Conservation (phyloP, 306 rosid species). For the Lablab purpureus region DNA sequence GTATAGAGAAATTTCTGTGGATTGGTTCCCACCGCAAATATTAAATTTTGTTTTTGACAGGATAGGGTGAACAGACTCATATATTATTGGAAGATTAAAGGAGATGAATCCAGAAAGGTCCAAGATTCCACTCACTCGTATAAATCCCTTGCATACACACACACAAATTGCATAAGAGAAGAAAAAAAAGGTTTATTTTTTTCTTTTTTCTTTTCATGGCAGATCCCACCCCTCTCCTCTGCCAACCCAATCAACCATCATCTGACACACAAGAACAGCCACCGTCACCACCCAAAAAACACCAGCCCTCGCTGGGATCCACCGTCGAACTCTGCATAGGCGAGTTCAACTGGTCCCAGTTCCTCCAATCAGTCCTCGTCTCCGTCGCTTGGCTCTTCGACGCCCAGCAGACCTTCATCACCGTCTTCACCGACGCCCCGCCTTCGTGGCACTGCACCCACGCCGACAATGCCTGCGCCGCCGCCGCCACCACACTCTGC, state of each 20-base stretch:
- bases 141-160: background rate
- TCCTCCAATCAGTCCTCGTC: constrained; percentile 55
- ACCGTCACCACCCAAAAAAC: background rate
- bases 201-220: constrained; percentile 20
- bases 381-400: constrained; percentile 64
- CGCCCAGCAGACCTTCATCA: constrained; percentile 64
- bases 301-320: constrained; percentile 56
- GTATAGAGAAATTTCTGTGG: no score
- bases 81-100: no score
- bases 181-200: no score
- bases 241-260: background rate
- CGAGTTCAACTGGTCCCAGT: constrained; percentile 53
- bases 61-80: no score
- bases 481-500: constrained; percentile 27
- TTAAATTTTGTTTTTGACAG: no score
- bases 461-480: background rate
- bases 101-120: no score
- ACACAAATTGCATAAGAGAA: background rate
- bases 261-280: constrained; percentile 19
- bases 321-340: constrained; percentile 55
- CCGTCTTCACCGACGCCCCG: constrained; percentile 58
- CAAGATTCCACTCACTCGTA: no score
- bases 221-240: constrained; percentile 48
- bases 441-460: constrained; percentile 57
- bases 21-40: no score